phyloP scores from a whole-genome alignment of 2,329 filamentous ascomycete species.

The Aspergillus vadensis region DNA sequence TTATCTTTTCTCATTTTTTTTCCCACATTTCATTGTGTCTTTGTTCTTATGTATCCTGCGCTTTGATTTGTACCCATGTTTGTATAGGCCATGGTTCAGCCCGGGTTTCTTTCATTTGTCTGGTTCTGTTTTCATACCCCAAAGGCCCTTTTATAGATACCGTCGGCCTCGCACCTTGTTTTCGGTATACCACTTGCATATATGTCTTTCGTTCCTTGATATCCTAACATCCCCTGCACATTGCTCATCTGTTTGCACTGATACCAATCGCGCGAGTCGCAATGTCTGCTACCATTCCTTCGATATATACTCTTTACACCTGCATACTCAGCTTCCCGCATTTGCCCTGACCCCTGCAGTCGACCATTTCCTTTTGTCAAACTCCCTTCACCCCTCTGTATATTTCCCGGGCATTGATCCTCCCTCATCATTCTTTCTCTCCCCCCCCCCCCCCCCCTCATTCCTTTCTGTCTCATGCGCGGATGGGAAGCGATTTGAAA shows the following conservation, averaged over 20 bases:
- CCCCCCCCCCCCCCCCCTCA: slow-evolving; percentile 21
- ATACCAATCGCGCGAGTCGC: slow-evolving; percentile 39
- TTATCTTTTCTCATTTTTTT: slow-evolving; percentile 17
- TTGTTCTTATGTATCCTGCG: slow-evolving; percentile 9
- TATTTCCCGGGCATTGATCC: slow-evolving; percentile 11
- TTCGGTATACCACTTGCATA: slow-evolving; percentile 27
- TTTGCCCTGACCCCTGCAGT: slow-evolving; percentile 15
- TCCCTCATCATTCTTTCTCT: slow-evolving; percentile 16
- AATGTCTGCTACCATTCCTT: slow-evolving; percentile 29
- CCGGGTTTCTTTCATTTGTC: slow-evolving; percentile 27
- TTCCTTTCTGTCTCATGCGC: slow-evolving; percentile 24
- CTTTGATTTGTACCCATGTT: slow-evolving; percentile 20
- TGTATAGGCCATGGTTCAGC: slow-evolving; percentile 27
- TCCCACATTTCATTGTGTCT: slow-evolving; percentile 13
- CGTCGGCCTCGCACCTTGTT: slow-evolving; percentile 37
- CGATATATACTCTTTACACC: slow-evolving; percentile 18
- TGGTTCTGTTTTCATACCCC: slow-evolving; percentile 42
- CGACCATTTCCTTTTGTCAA: slow-evolving; percentile 26
- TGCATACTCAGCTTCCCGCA: slow-evolving; percentile 6
- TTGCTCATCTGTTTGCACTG: slow-evolving; percentile 23
- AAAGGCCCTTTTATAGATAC: slow-evolving; percentile 42
- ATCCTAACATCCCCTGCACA: slow-evolving; percentile 24
- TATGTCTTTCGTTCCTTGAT: slow-evolving; percentile 22
- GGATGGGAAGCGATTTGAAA: slow-evolving; percentile 14
- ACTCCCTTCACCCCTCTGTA: slow-evolving; percentile 20